Evolutionary conservation across 2,329 filamentous ascomycete species (phyloP).

Genomic region (Trichoderma harzianum): DNA sequence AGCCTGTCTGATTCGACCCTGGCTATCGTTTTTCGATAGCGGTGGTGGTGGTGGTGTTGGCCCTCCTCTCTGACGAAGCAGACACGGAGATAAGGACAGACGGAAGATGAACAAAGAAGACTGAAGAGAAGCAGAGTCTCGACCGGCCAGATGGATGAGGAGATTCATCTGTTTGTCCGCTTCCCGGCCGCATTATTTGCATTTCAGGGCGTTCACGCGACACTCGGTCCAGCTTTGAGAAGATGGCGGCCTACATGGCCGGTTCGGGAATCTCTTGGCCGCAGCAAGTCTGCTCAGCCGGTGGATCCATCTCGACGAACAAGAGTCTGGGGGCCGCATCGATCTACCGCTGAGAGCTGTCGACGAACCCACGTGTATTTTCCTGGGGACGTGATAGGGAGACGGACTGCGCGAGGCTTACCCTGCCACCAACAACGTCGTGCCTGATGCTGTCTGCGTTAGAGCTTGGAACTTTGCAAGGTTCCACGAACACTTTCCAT

Average conservation of each 20-base stretch:
- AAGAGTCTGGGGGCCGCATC: background rate
- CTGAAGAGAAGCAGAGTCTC: background rate
- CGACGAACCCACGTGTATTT: conserved; percentile 9
- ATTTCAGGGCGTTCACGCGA: background rate
- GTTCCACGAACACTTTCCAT: background rate
- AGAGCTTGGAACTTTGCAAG: background rate
- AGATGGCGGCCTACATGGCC: background rate
- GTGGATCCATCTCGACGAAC: background rate
- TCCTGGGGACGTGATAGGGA: conserved; percentile 9
- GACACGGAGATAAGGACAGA: background rate
- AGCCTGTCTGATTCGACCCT: background rate
- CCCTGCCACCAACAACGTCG: background rate
- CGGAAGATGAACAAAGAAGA: background rate
- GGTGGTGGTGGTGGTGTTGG: background rate
- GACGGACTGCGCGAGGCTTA: background rate
- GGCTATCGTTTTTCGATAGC: background rate
- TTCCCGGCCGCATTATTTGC: background rate
- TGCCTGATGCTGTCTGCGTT: background rate
- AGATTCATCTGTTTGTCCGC: background rate
- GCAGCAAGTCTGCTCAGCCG: background rate
- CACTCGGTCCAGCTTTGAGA: background rate
- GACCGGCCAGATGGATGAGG: background rate
- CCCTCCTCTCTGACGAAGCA: background rate
- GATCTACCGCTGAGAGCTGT: background rate
- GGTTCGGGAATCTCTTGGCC: conserved; percentile 10